These are phyloP conservation scores for Schwanniomyces etchellsii DNA, from an alignment of 1,139 yeast species.

Conservation along the genomic window DNA sequence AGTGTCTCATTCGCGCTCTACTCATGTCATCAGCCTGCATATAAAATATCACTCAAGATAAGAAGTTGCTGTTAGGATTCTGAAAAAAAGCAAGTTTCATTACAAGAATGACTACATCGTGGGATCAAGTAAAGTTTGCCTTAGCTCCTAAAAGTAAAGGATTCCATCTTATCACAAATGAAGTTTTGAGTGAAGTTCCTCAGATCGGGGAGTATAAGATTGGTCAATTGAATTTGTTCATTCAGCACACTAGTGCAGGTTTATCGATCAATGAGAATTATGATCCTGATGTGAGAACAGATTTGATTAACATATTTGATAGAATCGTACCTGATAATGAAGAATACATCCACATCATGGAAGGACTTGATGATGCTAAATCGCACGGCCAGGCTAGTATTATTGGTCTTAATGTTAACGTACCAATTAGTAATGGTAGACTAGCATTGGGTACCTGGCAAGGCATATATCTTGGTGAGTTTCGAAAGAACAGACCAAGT, in stretches of 20 bases:
- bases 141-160: conserved; percentile 61
- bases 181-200: conserved; percentile 50
- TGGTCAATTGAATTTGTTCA: conserved; percentile 61
- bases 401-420: conserved; percentile 58
- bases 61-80: no score
- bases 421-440: conserved; percentile 66
- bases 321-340: conserved; percentile 68
- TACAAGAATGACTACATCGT: no score
- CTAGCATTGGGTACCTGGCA: conserved; percentile 82
- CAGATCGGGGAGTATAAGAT: conserved; percentile 54
- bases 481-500: conserved; percentile 57
- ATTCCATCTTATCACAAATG: conserved; percentile 66
- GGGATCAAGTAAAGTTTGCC: conserved; percentile 56
- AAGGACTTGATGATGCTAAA: conserved; percentile 82
- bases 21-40: no score
- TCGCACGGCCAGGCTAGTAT: conserved; percentile 67
- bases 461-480: conserved; percentile 72
- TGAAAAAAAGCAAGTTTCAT: no score
- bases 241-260: conserved; percentile 79
- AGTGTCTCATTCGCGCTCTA: no score
- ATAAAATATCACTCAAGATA: no score
- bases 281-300: conserved; percentile 71
- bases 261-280: conserved; percentile 72
- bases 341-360: conserved; percentile 60
- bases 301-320: conserved; percentile 59